A percentile compares a stretch with the other conserved stretches of the same genome.
Conservation (phyloP, 2,329 filamentous ascomycete genomes). For the Aurifilum marmelostoma region DNA sequence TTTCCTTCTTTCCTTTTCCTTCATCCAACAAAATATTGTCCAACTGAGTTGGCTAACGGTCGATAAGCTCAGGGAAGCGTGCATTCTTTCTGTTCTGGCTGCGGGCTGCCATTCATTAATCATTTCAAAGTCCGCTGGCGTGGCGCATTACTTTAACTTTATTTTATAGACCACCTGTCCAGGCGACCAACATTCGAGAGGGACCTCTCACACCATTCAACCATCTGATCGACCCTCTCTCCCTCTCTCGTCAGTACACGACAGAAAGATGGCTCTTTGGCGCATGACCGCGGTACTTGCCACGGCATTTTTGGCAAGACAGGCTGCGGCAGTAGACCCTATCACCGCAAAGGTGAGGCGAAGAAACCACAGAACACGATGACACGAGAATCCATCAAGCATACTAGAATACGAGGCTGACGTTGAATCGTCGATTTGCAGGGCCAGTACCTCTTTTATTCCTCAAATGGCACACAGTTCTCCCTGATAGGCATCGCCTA, state of each 20-base stretch:
- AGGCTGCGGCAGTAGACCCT: constrained; percentile 9
- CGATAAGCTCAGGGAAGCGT: too few species aligned
- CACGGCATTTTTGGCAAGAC: not conserved
- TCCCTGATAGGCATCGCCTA: constrained; percentile 95
- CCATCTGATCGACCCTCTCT: not conserved
- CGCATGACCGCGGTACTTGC: not conserved
- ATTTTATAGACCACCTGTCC: too few species aligned
- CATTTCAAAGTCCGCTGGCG: not conserved
- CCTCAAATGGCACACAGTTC: constrained; percentile 63
- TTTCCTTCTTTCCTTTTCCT: not conserved
- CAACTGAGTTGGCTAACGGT: not conserved
- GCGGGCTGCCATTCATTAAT: constrained; percentile 15
- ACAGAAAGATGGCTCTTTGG: not conserved
- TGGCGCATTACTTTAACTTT: not conserved
- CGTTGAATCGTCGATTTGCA: not conserved
- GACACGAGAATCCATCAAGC: not conserved
- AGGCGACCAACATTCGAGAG: not conserved
- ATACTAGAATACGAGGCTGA: not conserved
- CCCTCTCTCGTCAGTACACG: not conserved
- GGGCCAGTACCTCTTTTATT: constrained; percentile 70
- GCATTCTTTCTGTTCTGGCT: not conserved
- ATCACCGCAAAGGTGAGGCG: constrained; percentile 3
- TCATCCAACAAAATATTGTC: not conserved
- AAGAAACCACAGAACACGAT: not conserved
- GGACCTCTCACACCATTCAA: not conserved